Percentiles rank a stretch among this genome's conserved stretches.
phyloP scores from a whole-genome alignment of 208 protist genomes.

The Ichthyophonus hoferi region DNA sequence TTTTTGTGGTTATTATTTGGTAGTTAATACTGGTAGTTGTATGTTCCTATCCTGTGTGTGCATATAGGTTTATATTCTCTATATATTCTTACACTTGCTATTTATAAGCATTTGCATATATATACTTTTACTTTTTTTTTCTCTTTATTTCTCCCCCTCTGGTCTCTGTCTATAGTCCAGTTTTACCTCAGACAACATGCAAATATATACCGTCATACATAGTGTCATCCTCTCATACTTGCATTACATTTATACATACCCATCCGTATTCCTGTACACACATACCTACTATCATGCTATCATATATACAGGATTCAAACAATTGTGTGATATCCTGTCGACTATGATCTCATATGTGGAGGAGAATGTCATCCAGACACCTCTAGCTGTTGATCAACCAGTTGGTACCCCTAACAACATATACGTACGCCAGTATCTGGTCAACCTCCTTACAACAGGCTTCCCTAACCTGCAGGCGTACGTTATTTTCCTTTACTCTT shows the following conservation, averaged over 20 bases:
- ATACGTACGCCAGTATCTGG: constrained; percentile 58
- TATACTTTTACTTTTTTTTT: not conserved
- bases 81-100: too few relatives aligned
- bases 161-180: too few relatives aligned
- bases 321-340: constrained; percentile 47
- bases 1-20: not conserved
- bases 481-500: constrained; percentile 29
- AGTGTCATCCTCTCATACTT: too few relatives aligned
- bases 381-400: constrained; percentile 26
- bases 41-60: not conserved
- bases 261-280: too few relatives aligned
- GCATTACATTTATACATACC: too few relatives aligned
- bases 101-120: not conserved
- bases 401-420: constrained; percentile 40
- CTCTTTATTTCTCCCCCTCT: not conserved
- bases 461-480: constrained; percentile 65
- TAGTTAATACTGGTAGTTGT: not conserved
- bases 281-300: too few relatives aligned
- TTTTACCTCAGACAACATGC: too few relatives aligned
- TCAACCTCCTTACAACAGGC: constrained; percentile 50
- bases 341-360: constrained; percentile 65
- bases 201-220: too few relatives aligned
- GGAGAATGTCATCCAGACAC: constrained; percentile 53
- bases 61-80: not conserved
- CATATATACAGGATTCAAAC: constrained; percentile 18